A percentile compares a stretch with the other conserved stretches of the same genome.
Evolutionary conservation across 2,329 filamentous ascomycete species (phyloP).

Genomic region (Chaetomium sp.): DNA sequence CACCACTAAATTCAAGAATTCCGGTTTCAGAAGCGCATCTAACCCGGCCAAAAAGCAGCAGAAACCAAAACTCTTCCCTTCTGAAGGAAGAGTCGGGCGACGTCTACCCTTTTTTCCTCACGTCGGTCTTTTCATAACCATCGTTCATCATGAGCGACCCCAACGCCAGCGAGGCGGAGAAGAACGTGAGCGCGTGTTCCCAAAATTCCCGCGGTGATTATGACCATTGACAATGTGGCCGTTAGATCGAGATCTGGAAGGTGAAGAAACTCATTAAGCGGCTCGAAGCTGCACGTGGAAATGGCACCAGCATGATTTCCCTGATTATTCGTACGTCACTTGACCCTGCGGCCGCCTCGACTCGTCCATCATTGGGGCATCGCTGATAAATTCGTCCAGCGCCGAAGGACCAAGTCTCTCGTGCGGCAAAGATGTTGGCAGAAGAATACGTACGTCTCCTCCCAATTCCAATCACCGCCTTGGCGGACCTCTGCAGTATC

Average conservation of each 20-base stretch:
- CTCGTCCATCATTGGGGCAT: conserved; percentile 15
- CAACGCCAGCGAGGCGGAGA: conserved; percentile 91
- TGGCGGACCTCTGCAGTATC: conserved; percentile 9
- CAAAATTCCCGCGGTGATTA: neutral
- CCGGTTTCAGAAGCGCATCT: conserved; percentile 16
- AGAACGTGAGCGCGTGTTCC: conserved; percentile 65
- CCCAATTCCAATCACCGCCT: neutral
- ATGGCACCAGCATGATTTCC: conserved; percentile 99
- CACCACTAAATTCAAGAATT: conserved; percentile 34
- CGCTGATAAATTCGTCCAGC: conserved; percentile 55
- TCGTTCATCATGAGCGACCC: conserved; percentile 78
- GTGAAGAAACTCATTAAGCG: conserved; percentile 99
- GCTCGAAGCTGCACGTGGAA: conserved; percentile 93
- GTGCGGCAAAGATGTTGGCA: conserved; percentile 98
- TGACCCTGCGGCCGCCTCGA: conserved; percentile 22
- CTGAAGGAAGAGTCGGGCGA: conserved; percentile 31
- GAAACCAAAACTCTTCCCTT: conserved; percentile 15
- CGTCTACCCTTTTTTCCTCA: conserved; percentile 32
- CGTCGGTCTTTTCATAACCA: conserved; percentile 28
- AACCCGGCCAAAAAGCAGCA: conserved; percentile 12
- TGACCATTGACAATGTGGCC: conserved; percentile 26
- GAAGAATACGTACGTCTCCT: conserved; percentile 86
- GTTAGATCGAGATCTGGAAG: conserved; percentile 82
- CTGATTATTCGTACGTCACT: conserved; percentile 85
- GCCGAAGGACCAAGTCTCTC: conserved; percentile 96